These are phyloP conservation scores for Theobroma grandiflorum DNA, from an alignment of 441 rosid genomes.

Conservation along the genomic window DNA sequence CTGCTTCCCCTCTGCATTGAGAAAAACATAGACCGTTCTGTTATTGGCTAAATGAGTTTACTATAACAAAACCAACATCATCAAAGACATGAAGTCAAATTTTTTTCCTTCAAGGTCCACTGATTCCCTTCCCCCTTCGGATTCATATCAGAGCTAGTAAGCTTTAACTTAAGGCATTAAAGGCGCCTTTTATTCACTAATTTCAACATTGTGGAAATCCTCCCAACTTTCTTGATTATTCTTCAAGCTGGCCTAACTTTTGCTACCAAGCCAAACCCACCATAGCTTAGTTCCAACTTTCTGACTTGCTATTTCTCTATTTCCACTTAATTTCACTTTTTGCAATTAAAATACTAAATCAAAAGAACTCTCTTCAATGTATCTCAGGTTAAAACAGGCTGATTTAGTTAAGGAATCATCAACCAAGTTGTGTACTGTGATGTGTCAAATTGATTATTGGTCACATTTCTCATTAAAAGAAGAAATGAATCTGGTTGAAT, in stretches of 20 bases:
- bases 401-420: background rate
- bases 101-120: background rate
- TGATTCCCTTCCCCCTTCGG: background rate
- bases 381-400: background rate
- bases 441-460: too few species aligned
- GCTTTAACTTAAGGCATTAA: background rate
- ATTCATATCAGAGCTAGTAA: background rate
- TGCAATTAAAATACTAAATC: background rate
- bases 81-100: background rate
- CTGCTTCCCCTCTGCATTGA: too few species aligned
- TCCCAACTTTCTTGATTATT: constrained; percentile 16
- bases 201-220: constrained; percentile 14
- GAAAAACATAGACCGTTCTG: background rate
- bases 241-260: constrained; percentile 6
- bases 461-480: too few species aligned
- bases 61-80: background rate
- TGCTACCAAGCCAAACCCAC: constrained; percentile 1
- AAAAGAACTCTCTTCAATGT: background rate
- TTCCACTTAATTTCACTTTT: background rate
- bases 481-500: background rate
- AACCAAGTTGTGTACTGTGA: too few species aligned
- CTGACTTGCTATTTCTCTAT: background rate
- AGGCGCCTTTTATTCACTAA: background rate
- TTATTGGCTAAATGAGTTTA: background rate
- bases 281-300: background rate